Percentiles rank a stretch among this genome's conserved stretches.
Evolutionary conservation across 2,329 filamentous ascomycete genomes (phyloP).

Genomic region (Ophiostoma novo-ulmi): DNA sequence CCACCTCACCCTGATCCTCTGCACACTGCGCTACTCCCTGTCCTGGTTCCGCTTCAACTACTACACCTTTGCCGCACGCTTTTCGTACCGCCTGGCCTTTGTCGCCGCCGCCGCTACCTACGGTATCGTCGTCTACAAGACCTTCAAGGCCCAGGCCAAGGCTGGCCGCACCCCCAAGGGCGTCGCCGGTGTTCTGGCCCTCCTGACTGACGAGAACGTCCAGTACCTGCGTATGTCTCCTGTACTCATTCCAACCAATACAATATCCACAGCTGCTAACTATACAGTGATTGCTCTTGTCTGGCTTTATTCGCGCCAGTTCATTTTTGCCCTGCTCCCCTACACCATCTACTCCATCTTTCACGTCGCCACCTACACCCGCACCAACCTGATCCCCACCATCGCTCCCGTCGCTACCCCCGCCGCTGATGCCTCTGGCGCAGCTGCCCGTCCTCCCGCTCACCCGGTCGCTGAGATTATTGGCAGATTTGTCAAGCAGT

Average conservation of each 20-base stretch:
- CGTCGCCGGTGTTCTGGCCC: conserved; percentile 51
- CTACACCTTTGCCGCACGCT: conserved; percentile 67
- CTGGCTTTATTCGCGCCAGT: conserved; percentile 89
- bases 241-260: neutral
- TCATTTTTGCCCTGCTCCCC: conserved; percentile 82
- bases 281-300: conserved; percentile 78
- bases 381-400: conserved; percentile 86
- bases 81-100: conserved; percentile 88
- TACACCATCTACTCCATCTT: conserved; percentile 97
- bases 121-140: conserved; percentile 98
- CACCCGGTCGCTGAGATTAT: conserved; percentile 73
- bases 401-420: conserved; percentile 61
- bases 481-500: conserved; percentile 91
- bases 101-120: conserved; percentile 86
- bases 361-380: conserved; percentile 95
- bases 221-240: conserved; percentile 78
- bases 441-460: conserved; percentile 46
- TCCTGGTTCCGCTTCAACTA: conserved; percentile 89
- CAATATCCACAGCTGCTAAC: conserved; percentile 24
- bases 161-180: conserved; percentile 47
- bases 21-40: conserved; percentile 73
- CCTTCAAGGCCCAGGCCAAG: conserved; percentile 67
- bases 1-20: conserved; percentile 79
- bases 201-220: conserved; percentile 88
- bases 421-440: conserved; percentile 49